Base-by-base conservation (phyloP, 768 basidiomycete species). In the Suillus lakei region DNA sequence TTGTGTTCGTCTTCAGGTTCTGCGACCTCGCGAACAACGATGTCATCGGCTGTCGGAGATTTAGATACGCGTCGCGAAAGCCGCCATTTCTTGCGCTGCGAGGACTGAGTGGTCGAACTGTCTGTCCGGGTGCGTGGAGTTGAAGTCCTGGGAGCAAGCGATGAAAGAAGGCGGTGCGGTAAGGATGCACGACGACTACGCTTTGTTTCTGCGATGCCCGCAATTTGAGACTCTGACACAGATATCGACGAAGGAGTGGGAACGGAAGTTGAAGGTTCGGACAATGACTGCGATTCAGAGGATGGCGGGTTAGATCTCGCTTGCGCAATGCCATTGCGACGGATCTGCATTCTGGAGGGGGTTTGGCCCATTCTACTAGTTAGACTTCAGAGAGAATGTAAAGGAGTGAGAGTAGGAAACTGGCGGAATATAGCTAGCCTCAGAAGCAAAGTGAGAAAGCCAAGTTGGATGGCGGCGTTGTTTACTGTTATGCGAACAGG, bases 121-220 rank as follows among this genome's bases (percentile, higher is more conserved):
- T 63, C 61, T 64, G 62, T 70, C 64, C 18, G 62, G 68, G 69
- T 61, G 63, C 39, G 65, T 67, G 5, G 63, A 60, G 32, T 58
- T 53, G 53, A 54, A 32, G 41, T 43, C 41, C 28, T 13, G 61
- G 18, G 32, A 23, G 78, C 69, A 72, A 77, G 44, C 69, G 70
- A 67, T 65, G 80, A 64, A 72, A 76, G 55, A 51, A 84, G 70
- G 60, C 77, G 80, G 54, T 69, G 79, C 5, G 81, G 77, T 4
- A 81, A 70, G 7, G 76, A 58, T 64, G 70, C 64, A 53, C 68
- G 70, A 60, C 62, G 66, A 66, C 41, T 34, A 65, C 56, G 71
- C 44, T 59, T 66, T 6, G 23, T 39, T 21, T 51, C 18, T 59
- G 61, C 32, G 36, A 54, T 34, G 5, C 26, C 38, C 13, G 50